Evolutionary conservation across 2,329 filamentous ascomycete species (phyloP).

Genomic region (Cryphonectria japonica): DNA sequence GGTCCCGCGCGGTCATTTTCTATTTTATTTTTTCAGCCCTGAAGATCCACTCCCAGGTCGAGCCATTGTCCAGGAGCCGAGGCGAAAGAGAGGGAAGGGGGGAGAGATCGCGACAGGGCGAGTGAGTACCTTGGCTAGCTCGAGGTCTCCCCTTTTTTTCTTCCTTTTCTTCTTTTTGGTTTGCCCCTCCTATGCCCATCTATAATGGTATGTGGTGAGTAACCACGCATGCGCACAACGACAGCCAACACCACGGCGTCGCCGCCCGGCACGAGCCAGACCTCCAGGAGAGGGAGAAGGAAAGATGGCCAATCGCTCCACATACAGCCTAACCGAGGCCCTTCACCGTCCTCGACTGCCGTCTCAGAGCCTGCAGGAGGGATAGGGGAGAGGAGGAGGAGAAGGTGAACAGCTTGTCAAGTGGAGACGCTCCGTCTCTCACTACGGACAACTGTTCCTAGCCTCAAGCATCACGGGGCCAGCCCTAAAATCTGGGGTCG

Average conservation of each 20-base stretch:
- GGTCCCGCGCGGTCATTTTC: neutral
- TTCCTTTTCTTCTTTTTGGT: neutral
- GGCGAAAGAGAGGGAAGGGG: neutral
- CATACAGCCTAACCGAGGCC: neutral
- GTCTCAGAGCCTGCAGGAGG: conserved; percentile 10
- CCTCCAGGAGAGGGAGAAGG: neutral
- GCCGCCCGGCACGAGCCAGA: neutral
- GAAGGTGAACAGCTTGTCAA: neutral
- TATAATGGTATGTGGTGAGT: neutral
- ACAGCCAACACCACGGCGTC: neutral
- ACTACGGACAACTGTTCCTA: conserved; percentile 14
- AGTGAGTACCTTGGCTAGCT: neutral
- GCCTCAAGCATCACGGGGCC: conserved; percentile 20
- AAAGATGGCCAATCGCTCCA: neutral
- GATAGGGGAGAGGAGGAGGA: neutral
- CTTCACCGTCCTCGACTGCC: neutral
- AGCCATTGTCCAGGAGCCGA: conserved; percentile 20
- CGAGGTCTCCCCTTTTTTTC: neutral
- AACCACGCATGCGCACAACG: neutral
- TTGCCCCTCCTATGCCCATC: neutral
- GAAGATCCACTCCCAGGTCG: conserved; percentile 14
- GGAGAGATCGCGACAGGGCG: neutral
- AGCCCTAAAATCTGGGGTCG: conserved; percentile 29
- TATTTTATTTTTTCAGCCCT: conserved; percentile 16
- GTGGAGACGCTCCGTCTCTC: conserved; percentile 5